These are phyloP conservation scores for Dendrocalamus latiflorus DNA, from an alignment of 202 grass and related monocot species.

Conservation along the genomic window DNA sequence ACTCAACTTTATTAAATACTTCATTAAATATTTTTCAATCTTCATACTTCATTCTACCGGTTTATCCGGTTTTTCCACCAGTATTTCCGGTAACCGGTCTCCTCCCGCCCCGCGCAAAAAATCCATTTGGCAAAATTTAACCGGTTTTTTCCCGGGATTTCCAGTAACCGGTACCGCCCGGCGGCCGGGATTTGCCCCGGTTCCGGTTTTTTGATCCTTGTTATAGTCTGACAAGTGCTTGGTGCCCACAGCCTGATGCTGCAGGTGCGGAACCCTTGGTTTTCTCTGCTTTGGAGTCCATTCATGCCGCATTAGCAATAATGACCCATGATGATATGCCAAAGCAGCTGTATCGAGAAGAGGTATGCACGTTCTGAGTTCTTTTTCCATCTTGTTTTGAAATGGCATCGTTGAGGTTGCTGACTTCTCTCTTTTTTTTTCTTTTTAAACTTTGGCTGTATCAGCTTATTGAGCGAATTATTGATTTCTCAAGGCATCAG, in stretches of 20 bases:
- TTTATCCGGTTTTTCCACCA: too few relatives aligned
- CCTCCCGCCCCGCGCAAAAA: too few relatives aligned
- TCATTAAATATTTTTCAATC: too few relatives aligned
- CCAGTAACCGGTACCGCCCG: too few relatives aligned
- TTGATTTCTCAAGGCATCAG: slow-evolving; percentile 95
- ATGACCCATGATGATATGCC: slow-evolving; percentile 90
- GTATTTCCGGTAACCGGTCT: too few relatives aligned
- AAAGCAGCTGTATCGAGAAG: slow-evolving; percentile 94
- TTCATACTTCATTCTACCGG: too few relatives aligned
- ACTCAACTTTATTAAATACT: too few relatives aligned
- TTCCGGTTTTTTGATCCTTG: too few relatives aligned
- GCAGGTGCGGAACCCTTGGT: slow-evolving; percentile 60
- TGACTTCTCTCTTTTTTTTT: slow-evolving; percentile 21
- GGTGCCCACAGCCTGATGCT: slow-evolving; percentile 51
- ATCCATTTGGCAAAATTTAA: too few relatives aligned
- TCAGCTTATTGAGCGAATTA: slow-evolving; percentile 93
- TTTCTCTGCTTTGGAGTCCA: slow-evolving; percentile 87
- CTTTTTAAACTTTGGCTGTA: slow-evolving; percentile 20
- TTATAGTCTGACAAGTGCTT: slow-evolving; percentile 38
- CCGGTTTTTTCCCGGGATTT: too few relatives aligned
- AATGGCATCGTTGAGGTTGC: slow-evolving; percentile 6
- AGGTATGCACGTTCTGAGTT: slow-evolving; percentile 48
- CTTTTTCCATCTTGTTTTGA: slow-evolving; percentile 3
- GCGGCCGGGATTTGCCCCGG: too few relatives aligned
- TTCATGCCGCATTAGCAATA: slow-evolving; percentile 79